These are phyloP conservation scores for Cystobasidium pallidum DNA, from an alignment of 1,284 basidiomycete species.

Conservation along the genomic window DNA sequence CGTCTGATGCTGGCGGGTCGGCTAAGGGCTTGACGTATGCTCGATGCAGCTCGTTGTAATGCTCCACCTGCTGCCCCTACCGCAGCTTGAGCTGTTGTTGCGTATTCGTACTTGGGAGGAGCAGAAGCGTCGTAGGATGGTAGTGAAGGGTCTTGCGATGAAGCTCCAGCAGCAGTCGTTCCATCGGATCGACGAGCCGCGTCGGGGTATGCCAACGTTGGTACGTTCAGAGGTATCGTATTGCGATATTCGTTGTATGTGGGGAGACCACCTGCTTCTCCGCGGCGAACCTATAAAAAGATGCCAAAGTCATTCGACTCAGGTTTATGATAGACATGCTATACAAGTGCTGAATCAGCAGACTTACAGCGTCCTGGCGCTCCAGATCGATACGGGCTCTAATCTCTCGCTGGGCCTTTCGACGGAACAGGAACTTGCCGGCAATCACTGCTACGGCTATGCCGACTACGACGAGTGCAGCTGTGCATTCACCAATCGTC, in stretches of 20 bases:
- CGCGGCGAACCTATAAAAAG: slow-evolving; percentile 28
- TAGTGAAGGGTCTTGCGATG: slow-evolving; percentile 11
- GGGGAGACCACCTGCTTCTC: slow-evolving; percentile 38
- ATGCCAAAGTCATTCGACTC: too few species aligned
- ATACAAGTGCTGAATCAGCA: too few species aligned
- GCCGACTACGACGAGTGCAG: slow-evolving; percentile 30
- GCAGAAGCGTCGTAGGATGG: slow-evolving; percentile 27
- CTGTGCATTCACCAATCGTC: not conserved
- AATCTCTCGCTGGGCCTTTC: slow-evolving; percentile 11
- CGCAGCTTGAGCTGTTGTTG: slow-evolving; percentile 24
- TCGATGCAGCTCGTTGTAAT: not conserved
- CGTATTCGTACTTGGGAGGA: slow-evolving; percentile 40
- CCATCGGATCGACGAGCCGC: slow-evolving; percentile 20
- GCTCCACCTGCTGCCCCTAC: slow-evolving; percentile 22
- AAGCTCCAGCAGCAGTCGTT: not conserved
- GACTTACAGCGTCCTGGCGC: slow-evolving; percentile 33
- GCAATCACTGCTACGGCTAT: slow-evolving; percentile 26
- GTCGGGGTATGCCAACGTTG: slow-evolving; percentile 31
- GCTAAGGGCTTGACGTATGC: slow-evolving; percentile 18
- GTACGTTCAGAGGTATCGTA: slow-evolving; percentile 29
- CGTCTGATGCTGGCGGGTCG: slow-evolving; percentile 18
- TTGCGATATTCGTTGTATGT: slow-evolving; percentile 25
- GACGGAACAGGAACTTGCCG: slow-evolving; percentile 29
- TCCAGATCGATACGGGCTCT: slow-evolving; percentile 18
- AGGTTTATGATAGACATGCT: too few species aligned